Percentiles rank a stretch among this genome's conserved stretches.
Evolutionary conservation across 2,329 filamentous ascomycete genomes (phyloP).

Genomic region (Penicillium sp.): DNA sequence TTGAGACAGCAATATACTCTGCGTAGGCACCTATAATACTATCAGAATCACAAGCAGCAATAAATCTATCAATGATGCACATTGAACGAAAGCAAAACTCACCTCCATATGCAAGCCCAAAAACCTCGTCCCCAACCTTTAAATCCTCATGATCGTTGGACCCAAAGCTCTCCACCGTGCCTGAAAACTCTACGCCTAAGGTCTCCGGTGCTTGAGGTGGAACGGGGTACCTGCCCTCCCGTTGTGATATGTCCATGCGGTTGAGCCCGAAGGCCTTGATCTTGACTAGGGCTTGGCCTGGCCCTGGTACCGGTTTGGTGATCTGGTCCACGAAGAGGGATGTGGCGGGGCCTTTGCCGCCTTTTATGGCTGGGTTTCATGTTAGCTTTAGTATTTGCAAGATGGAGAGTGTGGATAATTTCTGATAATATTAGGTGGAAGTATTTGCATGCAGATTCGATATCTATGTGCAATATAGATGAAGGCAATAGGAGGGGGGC

Average conservation of each 20-base stretch:
- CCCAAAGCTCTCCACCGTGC: background rate
- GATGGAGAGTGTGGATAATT: too few species aligned
- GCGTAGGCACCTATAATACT: background rate
- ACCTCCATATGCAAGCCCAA: background rate
- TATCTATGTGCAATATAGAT: too few species aligned
- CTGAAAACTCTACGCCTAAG: background rate
- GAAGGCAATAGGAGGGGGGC: too few species aligned
- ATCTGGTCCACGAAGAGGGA: too few species aligned
- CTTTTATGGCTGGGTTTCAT: too few species aligned
- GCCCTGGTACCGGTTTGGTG: background rate
- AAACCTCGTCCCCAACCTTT: background rate
- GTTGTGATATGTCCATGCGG: background rate
- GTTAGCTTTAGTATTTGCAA: too few species aligned
- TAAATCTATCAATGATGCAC: too few species aligned
- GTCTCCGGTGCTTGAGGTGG: background rate
- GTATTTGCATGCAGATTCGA: too few species aligned
- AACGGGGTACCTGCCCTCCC: background rate
- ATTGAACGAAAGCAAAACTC: background rate
- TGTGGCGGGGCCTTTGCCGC: too few species aligned
- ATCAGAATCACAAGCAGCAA: too few species aligned
- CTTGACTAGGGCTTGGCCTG: background rate
- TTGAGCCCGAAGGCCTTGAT: background rate
- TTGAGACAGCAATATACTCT: background rate
- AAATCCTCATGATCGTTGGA: background rate
- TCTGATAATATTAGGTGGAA: too few species aligned